Conservation (phyloP, 164 flowering plant genomes). For the Chimonanthus salicifolius region DNA sequence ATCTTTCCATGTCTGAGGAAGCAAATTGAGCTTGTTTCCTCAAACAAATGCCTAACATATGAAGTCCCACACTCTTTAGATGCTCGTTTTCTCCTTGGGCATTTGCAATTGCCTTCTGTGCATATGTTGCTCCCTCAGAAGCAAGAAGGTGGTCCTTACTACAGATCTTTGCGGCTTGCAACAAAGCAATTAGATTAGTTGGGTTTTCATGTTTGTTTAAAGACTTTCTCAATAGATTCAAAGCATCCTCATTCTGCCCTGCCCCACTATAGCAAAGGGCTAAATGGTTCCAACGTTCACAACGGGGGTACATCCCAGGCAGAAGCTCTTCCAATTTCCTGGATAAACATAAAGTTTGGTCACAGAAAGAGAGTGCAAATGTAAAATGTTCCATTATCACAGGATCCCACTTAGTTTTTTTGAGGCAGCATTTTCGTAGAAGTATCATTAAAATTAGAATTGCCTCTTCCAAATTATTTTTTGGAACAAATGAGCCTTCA, state of each 20-base stretch:
- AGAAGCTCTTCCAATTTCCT: constrained; percentile 69
- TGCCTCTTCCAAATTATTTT: constrained; percentile 88
- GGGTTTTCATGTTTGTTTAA: constrained; percentile 75
- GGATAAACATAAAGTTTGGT: constrained; percentile 65
- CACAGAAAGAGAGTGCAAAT: constrained; percentile 74
- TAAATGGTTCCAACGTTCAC: constrained; percentile 74
- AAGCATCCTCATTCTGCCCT: constrained; percentile 54
- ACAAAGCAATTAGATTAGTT: constrained; percentile 50
- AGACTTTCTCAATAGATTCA: constrained; percentile 74
- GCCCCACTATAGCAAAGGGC: constrained; percentile 73
- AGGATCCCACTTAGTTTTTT: constrained; percentile 77
- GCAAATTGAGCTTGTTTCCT: constrained; percentile 74
- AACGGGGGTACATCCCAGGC: constrained; percentile 73
- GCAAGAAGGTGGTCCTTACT: constrained; percentile 65
- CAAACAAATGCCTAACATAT: constrained; percentile 72
- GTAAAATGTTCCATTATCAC: constrained; percentile 79
- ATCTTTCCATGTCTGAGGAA: constrained; percentile 79
- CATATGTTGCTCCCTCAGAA: constrained; percentile 83
- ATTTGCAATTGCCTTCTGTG: constrained; percentile 51
- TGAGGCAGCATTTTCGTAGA: constrained; percentile 54
- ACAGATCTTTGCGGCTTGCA: constrained; percentile 78
- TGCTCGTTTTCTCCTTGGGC: constrained; percentile 46
- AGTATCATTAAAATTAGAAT: constrained; percentile 81
- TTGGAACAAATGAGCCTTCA: constrained; percentile 81
- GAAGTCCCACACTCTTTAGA: constrained; percentile 69